phyloP scores from a whole-genome alignment of 129 eudicot species.

The Lonicera japonica region DNA sequence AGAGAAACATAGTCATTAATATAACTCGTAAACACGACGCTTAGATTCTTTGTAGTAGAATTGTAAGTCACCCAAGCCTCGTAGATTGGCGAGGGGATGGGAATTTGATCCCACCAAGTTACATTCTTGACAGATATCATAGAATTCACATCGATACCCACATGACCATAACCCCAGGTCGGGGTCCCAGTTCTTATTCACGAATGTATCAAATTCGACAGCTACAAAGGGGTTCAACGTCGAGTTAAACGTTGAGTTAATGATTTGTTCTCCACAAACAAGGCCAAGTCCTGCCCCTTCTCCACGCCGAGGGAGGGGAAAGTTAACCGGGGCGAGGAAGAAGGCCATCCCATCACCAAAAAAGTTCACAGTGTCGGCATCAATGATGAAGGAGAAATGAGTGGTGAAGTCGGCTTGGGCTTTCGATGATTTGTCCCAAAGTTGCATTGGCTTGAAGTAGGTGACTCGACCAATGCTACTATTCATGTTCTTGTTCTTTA shows the following conservation, averaged over 20 bases:
- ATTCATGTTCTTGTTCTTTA: not conserved
- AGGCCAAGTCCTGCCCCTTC: conserved; percentile 30
- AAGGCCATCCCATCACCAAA: conserved; percentile 27
- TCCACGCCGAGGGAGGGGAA: conserved; percentile 12
- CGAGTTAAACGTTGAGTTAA: too few species aligned
- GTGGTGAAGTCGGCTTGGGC: conserved; percentile 34
- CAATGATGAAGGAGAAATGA: conserved; percentile 29
- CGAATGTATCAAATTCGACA: conserved; percentile 21
- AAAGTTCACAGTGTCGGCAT: not conserved
- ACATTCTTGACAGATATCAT: not conserved
- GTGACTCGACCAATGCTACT: conserved; percentile 22
- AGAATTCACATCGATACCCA: conserved; percentile 24
- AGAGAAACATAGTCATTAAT: not conserved
- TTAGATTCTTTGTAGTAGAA: conserved; percentile 11
- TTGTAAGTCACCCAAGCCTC: conserved; percentile 27
- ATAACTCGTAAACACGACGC: conserved; percentile 1
- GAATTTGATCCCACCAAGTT: conserved; percentile 4
- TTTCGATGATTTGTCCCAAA: conserved; percentile 20
- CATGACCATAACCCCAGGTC: conserved; percentile 6
- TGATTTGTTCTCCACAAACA: conserved; percentile 11
- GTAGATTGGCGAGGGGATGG: not conserved
- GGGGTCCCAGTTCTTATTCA: not conserved
- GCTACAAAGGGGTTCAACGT: conserved; percentile 26
- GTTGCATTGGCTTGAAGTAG: conserved; percentile 16
- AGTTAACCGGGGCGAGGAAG: conserved; percentile 26